Evolutionary conservation across 495 filamentous ascomycete species (phyloP).

Genomic region (Talaromyces nanjingensis): DNA sequence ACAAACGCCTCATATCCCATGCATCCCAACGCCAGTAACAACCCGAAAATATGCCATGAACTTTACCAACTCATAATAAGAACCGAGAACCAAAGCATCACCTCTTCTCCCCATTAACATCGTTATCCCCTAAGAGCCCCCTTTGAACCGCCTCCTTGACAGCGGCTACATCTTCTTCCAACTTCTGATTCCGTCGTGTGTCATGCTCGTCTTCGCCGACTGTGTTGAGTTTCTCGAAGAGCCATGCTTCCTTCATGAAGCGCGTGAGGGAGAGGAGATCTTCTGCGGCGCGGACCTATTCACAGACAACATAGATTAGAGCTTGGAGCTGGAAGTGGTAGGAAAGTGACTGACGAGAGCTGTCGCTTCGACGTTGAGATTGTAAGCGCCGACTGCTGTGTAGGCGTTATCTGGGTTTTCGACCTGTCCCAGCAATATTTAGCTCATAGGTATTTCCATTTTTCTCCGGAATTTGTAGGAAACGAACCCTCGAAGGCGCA

Average conservation of each 20-base stretch:
- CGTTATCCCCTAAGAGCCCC: conserved; percentile 12
- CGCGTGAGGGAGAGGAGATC: conserved; percentile 57
- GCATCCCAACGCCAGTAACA: neutral
- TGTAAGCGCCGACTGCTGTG: conserved; percentile 52
- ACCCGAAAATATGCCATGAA: neutral
- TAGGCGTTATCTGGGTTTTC: conserved; percentile 30
- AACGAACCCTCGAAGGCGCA: conserved; percentile 45
- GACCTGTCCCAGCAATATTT: conserved; percentile 20
- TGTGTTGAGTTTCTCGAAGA: conserved; percentile 64
- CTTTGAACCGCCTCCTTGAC: conserved; percentile 43
- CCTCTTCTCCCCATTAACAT: neutral
- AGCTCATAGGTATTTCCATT: neutral
- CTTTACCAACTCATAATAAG: neutral
- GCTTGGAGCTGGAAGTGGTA: neutral
- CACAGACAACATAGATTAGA: neutral
- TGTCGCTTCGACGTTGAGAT: conserved; percentile 58
- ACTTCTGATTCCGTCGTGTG: conserved; percentile 32
- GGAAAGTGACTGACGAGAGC: conserved; percentile 45
- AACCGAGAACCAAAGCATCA: neutral
- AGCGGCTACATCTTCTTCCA: conserved; percentile 43
- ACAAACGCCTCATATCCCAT: neutral
- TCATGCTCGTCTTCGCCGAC: conserved; percentile 45
- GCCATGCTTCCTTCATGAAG: conserved; percentile 65
- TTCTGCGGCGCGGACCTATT: conserved; percentile 57
- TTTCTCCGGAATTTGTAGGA: neutral